phyloP scores from a whole-genome alignment of 2,329 filamentous ascomycete species.

The Aspergillus luchuensis region DNA sequence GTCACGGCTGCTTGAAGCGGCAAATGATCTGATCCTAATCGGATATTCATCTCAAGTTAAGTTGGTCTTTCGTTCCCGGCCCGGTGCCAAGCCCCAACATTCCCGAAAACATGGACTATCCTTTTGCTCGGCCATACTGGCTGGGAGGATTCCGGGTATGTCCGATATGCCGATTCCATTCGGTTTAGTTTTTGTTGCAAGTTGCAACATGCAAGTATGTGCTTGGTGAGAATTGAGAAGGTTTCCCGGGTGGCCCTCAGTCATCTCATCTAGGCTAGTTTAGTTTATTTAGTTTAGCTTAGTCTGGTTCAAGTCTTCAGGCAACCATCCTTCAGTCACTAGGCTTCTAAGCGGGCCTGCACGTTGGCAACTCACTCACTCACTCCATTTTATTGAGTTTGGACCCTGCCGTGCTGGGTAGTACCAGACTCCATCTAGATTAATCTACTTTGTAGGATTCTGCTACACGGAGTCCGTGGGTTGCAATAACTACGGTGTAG shows the following conservation, averaged over 20 bases:
- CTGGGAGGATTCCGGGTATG: background rate
- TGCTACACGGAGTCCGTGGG: background rate
- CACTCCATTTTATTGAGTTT: background rate
- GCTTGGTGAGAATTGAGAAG: background rate
- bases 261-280: too few relatives aligned
- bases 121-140: background rate
- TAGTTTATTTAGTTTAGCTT: too few relatives aligned
- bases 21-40: too few relatives aligned
- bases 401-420: background rate
- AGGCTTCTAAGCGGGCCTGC: background rate
- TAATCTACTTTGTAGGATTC: background rate
- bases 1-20: too few relatives aligned
- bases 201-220: too few relatives aligned
- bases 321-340: background rate
- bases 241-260: too few relatives aligned
- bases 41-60: too few relatives aligned
- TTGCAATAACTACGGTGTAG: background rate
- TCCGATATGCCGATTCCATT: background rate
- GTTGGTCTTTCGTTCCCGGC: background rate
- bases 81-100: background rate
- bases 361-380: background rate
- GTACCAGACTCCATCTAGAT: background rate
- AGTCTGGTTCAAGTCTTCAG: background rate
- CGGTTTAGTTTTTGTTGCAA: background rate
- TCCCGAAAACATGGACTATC: background rate